Evolutionary conservation across 257 asterid genomes (phyloP).

Genomic region (Echium plantagineum): DNA sequence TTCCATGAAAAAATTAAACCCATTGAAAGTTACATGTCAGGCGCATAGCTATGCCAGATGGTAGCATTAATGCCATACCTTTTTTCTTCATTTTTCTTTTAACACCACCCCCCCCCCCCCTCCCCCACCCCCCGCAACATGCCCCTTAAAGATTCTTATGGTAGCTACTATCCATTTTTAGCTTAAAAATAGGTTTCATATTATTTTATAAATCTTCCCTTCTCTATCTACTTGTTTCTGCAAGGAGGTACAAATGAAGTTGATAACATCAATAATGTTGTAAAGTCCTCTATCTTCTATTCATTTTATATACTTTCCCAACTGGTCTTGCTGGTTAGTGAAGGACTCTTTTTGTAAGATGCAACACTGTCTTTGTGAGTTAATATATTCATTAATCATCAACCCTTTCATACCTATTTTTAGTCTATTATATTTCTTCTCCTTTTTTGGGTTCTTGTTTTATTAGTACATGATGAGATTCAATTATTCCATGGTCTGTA

Average conservation of each 20-base stretch:
- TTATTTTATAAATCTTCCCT: constrained; percentile 2
- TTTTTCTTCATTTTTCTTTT: neutral
- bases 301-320: too few relatives aligned
- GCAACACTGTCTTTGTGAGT: constrained; percentile 22
- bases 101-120: constrained; percentile 2
- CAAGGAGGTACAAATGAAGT: neutral
- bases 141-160: constrained; percentile 36
- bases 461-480: neutral
- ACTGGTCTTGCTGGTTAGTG: neutral
- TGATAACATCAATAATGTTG: neutral
- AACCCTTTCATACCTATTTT: neutral
- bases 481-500: neutral
- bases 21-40: constrained; percentile 18
- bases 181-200: constrained; percentile 13
- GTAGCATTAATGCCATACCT: constrained; percentile 33
- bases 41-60: constrained; percentile 31
- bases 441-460: neutral
- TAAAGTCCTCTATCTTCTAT: neutral
- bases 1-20: neutral
- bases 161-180: constrained; percentile 9
- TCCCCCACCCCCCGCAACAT: constrained; percentile 21
- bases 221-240: neutral
- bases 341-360: constrained; percentile 14
- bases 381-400: neutral
- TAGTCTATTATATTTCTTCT: neutral